Evolutionary conservation across 1,284 basidiomycete genomes (phyloP).

Genomic region (Cutaneotrichosporon sp.): DNA sequence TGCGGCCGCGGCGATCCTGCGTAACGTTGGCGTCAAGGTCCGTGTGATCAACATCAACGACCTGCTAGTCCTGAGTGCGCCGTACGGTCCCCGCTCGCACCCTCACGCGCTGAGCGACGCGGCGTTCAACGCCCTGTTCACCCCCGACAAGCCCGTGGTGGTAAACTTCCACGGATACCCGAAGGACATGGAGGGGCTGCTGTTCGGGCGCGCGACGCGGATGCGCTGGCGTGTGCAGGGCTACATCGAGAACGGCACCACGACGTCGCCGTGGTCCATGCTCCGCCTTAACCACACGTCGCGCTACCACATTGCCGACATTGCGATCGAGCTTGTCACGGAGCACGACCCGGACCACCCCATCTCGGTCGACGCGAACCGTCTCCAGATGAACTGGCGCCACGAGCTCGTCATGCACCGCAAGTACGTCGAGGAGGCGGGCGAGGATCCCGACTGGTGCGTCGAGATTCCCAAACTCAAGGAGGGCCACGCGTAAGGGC

Average conservation of each 20-base stretch:
- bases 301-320: slow-evolving; percentile 49
- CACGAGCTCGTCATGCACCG: slow-evolving; percentile 44
- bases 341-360: slow-evolving; percentile 33
- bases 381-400: slow-evolving; percentile 43
- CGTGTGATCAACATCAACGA: slow-evolving; percentile 68
- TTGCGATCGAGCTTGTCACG: slow-evolving; percentile 46
- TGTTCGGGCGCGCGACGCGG: slow-evolving; percentile 44
- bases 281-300: slow-evolving; percentile 49
- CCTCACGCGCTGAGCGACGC: slow-evolving; percentile 61
- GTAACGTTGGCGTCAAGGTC: slow-evolving; percentile 62
- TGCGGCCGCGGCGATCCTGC: slow-evolving; percentile 65
- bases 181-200: slow-evolving; percentile 41
- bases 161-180: slow-evolving; percentile 73
- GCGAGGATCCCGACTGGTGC: slow-evolving; percentile 45
- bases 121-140: slow-evolving; percentile 66
- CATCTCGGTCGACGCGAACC: slow-evolving; percentile 43
- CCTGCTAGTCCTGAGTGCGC: slow-evolving; percentile 47
- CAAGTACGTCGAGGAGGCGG: slow-evolving; percentile 46
- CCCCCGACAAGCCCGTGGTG: slow-evolving; percentile 61
- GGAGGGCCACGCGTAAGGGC: neutral
- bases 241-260: slow-evolving; percentile 51
- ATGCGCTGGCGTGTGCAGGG: slow-evolving; percentile 34
- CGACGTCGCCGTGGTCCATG: slow-evolving; percentile 53
- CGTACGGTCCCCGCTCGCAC: slow-evolving; percentile 44
- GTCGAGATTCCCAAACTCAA: slow-evolving; percentile 33